Percentiles rank a stretch among this genome's conserved stretches.
Conservation (phyloP, 2,329 filamentous ascomycete species). For the Ophiobolus disseminans region DNA sequence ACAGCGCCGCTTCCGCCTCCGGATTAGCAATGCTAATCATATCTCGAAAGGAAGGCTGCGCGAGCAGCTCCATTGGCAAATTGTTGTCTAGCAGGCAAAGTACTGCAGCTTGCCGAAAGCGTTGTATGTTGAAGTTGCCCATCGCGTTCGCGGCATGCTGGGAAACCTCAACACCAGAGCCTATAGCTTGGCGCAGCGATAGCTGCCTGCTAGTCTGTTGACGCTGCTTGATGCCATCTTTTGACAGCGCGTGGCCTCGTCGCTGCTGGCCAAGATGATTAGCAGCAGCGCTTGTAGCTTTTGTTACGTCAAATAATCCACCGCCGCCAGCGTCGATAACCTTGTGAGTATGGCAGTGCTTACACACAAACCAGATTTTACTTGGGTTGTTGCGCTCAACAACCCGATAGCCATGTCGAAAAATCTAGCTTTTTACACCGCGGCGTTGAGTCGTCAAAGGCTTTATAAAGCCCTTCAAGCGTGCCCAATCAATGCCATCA, state of each 20-base stretch:
- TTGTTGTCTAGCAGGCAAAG: not conserved
- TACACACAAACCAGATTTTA: conserved; percentile 1
- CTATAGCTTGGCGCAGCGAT: not conserved
- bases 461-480: not conserved
- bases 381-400: not conserved
- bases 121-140: not conserved
- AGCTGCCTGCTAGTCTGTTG: not conserved
- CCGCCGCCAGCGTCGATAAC: not conserved
- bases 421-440: conserved; percentile 1
- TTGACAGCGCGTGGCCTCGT: not conserved
- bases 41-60: not conserved
- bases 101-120: not conserved
- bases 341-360: conserved; percentile 3
- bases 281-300: not conserved
- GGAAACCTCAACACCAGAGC: not conserved
- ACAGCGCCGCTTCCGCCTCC: not conserved
- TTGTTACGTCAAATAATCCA: not conserved
- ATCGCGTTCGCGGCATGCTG: not conserved
- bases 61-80: not conserved
- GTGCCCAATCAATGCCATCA: not conserved
- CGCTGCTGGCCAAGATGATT: not conserved
- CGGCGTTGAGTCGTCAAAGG: not conserved
- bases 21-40: not conserved
- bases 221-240: not conserved
- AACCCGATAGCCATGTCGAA: conserved; percentile 1